A percentile compares a stretch with the other conserved stretches of the same genome.
These are phyloP conservation scores for Chionographis japonica DNA, from an alignment of 106 monocot genomes.

Conservation along the genomic window DNA sequence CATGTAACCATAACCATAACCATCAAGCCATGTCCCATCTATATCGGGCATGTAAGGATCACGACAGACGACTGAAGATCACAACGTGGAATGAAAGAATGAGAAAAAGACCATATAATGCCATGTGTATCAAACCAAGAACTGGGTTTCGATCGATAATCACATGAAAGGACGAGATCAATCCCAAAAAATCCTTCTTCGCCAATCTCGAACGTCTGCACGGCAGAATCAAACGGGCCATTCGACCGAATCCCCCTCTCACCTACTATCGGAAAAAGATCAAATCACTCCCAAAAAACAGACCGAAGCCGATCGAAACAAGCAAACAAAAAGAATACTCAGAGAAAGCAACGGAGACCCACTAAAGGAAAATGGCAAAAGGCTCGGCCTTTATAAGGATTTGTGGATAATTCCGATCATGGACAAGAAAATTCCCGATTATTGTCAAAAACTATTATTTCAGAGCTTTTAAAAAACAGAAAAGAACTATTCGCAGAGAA, in stretches of 20 bases:
- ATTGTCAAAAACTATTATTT: too few species aligned
- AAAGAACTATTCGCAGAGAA: too few species aligned
- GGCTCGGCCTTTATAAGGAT: slow-evolving; percentile 10
- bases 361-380: not conserved
- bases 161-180: slow-evolving; percentile 70
- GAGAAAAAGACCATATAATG: too few species aligned
- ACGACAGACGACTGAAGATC: not conserved
- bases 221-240: slow-evolving; percentile 61
- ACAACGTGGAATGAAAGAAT: not conserved
- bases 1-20: too few species aligned
- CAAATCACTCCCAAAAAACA: slow-evolving; percentile 8
- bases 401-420: slow-evolving; percentile 4
- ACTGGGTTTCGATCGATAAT: slow-evolving; percentile 22
- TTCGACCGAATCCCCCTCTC: slow-evolving; percentile 3
- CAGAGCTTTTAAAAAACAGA: too few species aligned
- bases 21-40: too few species aligned
- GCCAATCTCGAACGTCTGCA: slow-evolving; percentile 50
- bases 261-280: slow-evolving; percentile 9
- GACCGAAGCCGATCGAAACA: not conserved
- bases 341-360: not conserved
- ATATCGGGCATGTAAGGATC: too few species aligned
- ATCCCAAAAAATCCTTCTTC: slow-evolving; percentile 45
- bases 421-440: slow-evolving; percentile 12
- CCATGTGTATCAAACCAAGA: not conserved
- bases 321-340: too few species aligned